Evolutionary conservation across 331 rosid genomes (phyloP).

Genomic region (Quercus lobata): DNA sequence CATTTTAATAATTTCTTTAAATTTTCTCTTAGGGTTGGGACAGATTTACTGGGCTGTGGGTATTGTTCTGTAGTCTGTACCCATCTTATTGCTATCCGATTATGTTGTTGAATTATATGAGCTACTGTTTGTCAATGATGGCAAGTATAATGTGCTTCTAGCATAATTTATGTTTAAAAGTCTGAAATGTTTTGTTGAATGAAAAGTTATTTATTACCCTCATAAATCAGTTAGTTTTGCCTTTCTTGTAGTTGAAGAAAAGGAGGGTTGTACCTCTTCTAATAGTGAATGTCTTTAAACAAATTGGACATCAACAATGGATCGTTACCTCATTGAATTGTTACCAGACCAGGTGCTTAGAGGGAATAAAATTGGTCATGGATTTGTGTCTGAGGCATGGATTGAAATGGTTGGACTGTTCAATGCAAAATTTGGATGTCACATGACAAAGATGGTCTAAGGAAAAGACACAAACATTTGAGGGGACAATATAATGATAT

Average conservation of each 20-base stretch:
- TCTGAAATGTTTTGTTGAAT: not conserved
- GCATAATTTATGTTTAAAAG: not conserved
- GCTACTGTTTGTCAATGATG: not conserved
- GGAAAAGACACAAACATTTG: constrained; percentile 9
- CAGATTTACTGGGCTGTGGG: not conserved
- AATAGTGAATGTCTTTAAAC: not conserved
- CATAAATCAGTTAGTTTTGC: not conserved
- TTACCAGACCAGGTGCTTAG: constrained; percentile 6
- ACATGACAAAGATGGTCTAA: constrained; percentile 9
- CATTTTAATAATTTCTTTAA: not conserved
- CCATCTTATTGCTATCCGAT: not conserved
- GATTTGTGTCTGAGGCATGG: not conserved
- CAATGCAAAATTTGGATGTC: constrained; percentile 12
- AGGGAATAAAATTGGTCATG: constrained; percentile 14
- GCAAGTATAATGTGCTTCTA: not conserved
- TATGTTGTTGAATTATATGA: not conserved
- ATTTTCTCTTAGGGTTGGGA: not conserved
- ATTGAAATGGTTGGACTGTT: constrained; percentile 11
- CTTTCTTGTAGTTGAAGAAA: constrained; percentile 24
- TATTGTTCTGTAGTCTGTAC: not conserved
- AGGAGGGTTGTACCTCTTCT: constrained; percentile 7
- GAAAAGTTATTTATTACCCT: not conserved
- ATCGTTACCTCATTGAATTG: not conserved
- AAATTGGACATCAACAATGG: too few relatives aligned
- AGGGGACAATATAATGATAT: constrained; percentile 12